Evolutionary conservation across 768 basidiomycete genomes (phyloP).

Genomic region (Pleurotus eryngii): DNA sequence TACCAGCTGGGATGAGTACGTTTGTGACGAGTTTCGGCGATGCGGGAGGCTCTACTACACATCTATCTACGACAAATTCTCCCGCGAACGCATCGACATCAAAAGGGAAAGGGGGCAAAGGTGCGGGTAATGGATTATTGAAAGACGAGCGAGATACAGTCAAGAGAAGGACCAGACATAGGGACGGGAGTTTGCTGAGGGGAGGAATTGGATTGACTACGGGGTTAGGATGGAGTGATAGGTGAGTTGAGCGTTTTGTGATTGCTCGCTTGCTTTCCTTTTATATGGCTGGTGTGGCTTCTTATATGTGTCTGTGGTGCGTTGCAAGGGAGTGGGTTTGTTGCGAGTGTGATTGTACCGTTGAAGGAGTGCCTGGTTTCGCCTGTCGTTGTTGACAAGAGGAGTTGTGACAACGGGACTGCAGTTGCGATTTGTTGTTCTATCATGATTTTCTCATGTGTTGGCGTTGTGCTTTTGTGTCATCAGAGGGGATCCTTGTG

Average conservation of each 20-base stretch:
- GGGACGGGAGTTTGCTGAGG: slow-evolving; percentile 52
- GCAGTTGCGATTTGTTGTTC: no score
- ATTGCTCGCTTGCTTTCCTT: neutral
- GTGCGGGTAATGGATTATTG: slow-evolving; percentile 16
- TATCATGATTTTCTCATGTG: slow-evolving; percentile 1
- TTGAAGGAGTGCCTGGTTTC: no score
- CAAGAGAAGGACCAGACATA: slow-evolving; percentile 53
- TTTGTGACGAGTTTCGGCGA: neutral
- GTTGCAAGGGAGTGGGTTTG: no score
- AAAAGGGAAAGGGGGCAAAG: no score
- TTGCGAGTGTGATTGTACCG: no score
- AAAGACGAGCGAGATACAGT: slow-evolving; percentile 61
- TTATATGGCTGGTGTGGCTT: neutral
- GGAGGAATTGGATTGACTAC: slow-evolving; percentile 71
- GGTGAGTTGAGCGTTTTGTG: slow-evolving; percentile 32
- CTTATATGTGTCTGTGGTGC: no score
- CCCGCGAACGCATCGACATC: no score
- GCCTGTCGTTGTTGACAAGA: no score
- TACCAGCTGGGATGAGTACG: slow-evolving; percentile 40
- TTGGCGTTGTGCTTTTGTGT: slow-evolving; percentile 6
- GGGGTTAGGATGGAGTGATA: slow-evolving; percentile 74
- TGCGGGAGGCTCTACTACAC: slow-evolving; percentile 2
- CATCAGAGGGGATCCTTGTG: neutral
- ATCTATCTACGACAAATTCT: slow-evolving; percentile 24
- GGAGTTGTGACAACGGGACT: no score